phyloP scores from a whole-genome alignment of 176 grass and related monocot species.

The Microstegium vimineum region DNA sequence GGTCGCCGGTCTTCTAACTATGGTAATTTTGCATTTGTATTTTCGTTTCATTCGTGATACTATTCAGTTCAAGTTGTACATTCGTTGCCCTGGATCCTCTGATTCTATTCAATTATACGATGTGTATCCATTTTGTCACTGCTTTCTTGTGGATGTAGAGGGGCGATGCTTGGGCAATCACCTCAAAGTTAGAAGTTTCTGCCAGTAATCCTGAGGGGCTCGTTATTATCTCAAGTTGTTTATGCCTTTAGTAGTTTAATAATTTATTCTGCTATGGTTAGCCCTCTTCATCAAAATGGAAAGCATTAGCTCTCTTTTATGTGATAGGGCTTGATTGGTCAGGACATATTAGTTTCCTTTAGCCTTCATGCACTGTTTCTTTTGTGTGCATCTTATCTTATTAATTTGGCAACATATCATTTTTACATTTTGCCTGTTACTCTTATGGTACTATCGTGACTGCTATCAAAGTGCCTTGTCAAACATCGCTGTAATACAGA shows the following conservation, averaged over 20 bases:
- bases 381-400: neutral
- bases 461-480: neutral
- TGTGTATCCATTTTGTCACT: no score
- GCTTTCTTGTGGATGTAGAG: no score
- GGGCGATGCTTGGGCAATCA: no score
- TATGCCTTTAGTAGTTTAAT: neutral
- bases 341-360: neutral
- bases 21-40: constrained; percentile 44
- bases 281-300: neutral
- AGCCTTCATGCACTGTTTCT: neutral
- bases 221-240: no score
- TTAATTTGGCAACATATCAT: neutral
- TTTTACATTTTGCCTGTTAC: neutral
- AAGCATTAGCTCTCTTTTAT: neutral
- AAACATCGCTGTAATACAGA: neutral
- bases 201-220: no score
- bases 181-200: no score
- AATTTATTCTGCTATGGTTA: neutral
- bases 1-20: constrained; percentile 66
- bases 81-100: neutral
- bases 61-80: no score
- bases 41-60: neutral
- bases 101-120: neutral
- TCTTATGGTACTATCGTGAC: neutral
- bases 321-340: neutral